These are phyloP conservation scores for Plasmodium berghei DNA, from an alignment of 169 alveolate species.

Conservation along the genomic window DNA sequence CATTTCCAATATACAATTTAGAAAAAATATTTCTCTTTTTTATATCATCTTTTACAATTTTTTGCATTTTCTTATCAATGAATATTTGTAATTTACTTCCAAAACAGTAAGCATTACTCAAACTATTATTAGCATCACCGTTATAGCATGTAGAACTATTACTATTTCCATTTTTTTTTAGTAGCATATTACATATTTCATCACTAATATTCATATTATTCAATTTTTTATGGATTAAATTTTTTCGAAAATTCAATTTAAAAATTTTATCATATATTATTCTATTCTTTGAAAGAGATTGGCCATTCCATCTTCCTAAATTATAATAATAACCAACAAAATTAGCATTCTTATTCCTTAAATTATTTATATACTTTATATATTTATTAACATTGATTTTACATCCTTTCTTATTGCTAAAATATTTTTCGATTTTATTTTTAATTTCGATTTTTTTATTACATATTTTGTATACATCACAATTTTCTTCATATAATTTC, in stretches of 20 bases:
- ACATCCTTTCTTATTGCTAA: not conserved
- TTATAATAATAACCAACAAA: conserved; percentile 2
- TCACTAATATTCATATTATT: not conserved
- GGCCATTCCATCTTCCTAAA: not conserved
- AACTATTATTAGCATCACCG: not conserved
- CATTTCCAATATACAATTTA: conserved; percentile 1
- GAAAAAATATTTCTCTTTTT: conserved; percentile 19
- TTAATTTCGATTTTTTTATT: not conserved
- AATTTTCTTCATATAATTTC: too few species aligned
- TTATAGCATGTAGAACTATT: not conserved
- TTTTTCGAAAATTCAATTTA: not conserved
- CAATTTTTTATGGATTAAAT: not conserved
- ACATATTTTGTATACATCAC: not conserved
- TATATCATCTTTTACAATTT: conserved; percentile 11
- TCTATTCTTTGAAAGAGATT: conserved; percentile 34
- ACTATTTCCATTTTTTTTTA: not conserved
- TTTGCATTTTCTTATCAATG: not conserved
- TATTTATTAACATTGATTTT: conserved; percentile 8
- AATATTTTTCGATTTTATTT: conserved; percentile 2
- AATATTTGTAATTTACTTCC: too few species aligned
- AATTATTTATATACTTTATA: conserved; percentile 47
- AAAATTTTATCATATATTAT: conserved; percentile 29
- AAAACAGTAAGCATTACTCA: not conserved
- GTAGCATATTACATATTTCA: not conserved
- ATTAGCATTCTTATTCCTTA: not conserved